Percentiles rank a stretch among this genome's conserved stretches.
Conservation (phyloP, 495 filamentous ascomycete species). For the Hypoxylon subgilvum region DNA sequence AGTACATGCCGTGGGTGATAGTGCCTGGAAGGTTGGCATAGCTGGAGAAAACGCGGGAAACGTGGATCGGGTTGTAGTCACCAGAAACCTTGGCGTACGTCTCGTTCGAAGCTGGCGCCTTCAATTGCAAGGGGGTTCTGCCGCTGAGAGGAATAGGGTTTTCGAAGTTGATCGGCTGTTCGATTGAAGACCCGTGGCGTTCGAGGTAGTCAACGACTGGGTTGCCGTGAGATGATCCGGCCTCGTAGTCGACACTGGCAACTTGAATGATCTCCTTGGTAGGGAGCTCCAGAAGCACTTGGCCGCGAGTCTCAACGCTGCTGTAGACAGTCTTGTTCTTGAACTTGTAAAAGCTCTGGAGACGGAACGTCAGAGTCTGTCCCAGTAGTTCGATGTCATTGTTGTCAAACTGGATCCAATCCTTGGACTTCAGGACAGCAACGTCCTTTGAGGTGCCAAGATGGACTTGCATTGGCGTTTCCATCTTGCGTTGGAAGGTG, state of each 20-base stretch:
- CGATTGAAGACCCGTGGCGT: constrained; percentile 88
- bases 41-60: constrained; percentile 91
- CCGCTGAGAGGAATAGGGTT: constrained; percentile 94
- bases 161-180: constrained; percentile 96
- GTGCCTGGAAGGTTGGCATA: constrained; percentile 95
- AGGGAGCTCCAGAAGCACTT: constrained; percentile 93
- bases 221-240: constrained; percentile 88
- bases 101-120: constrained; percentile 96
- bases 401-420: constrained; percentile 89
- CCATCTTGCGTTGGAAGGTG: constrained; percentile 96
- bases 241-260: constrained; percentile 91
- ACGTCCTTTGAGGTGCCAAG: constrained; percentile 86
- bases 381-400: constrained; percentile 84
- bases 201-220: constrained; percentile 96
- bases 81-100: constrained; percentile 97
- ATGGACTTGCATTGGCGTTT: constrained; percentile 94
- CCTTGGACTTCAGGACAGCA: constrained; percentile 90
- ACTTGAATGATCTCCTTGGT: constrained; percentile 97
- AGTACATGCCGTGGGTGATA: constrained; percentile 99
- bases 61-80: constrained; percentile 98
- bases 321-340: constrained; percentile 95
- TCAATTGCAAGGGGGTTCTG: constrained; percentile 82
- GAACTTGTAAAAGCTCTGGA: constrained; percentile 87
- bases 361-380: constrained; percentile 94
- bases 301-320: constrained; percentile 87